These are phyloP conservation scores for Geotrichum reessii DNA, from an alignment of 1,139 yeast species.

Conservation along the genomic window DNA sequence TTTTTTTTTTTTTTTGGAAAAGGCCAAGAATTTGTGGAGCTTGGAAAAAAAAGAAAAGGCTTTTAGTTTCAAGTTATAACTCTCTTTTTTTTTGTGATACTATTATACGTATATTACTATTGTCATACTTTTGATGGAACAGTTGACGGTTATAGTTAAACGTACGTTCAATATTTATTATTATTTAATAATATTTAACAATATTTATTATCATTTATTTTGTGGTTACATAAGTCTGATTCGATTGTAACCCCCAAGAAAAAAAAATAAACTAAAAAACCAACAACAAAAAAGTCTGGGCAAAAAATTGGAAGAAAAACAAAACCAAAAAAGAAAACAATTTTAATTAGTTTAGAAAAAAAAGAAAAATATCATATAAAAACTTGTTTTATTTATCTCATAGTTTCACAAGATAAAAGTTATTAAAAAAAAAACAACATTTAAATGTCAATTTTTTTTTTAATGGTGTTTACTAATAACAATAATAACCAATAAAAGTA, in stretches of 20 bases:
- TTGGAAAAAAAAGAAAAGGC: conserved; percentile 5
- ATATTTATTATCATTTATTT: too few species aligned
- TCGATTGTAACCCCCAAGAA: background rate
- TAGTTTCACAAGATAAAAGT: too few species aligned
- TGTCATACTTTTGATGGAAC: background rate
- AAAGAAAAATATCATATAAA: background rate
- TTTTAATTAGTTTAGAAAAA: too few species aligned
- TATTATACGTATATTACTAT: background rate
- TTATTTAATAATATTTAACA: too few species aligned
- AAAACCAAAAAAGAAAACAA: background rate
- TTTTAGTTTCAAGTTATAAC: too few species aligned
- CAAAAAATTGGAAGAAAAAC: background rate
- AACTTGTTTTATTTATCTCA: background rate
- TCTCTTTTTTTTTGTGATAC: conserved; percentile 4
- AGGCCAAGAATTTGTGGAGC: too few species aligned
- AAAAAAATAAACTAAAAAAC: too few species aligned
- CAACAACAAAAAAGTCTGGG: background rate
- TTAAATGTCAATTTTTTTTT: background rate
- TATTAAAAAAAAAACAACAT: too few species aligned
- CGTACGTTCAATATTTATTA: background rate
- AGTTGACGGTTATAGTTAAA: background rate
- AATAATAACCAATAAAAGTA: background rate
- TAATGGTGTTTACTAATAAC: background rate
- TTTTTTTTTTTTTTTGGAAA: too few species aligned
- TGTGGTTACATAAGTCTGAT: background rate